These are phyloP conservation scores for Hanseniaspora mollemarum DNA, from an alignment of 805 yeast genomes.

Conservation along the genomic window DNA sequence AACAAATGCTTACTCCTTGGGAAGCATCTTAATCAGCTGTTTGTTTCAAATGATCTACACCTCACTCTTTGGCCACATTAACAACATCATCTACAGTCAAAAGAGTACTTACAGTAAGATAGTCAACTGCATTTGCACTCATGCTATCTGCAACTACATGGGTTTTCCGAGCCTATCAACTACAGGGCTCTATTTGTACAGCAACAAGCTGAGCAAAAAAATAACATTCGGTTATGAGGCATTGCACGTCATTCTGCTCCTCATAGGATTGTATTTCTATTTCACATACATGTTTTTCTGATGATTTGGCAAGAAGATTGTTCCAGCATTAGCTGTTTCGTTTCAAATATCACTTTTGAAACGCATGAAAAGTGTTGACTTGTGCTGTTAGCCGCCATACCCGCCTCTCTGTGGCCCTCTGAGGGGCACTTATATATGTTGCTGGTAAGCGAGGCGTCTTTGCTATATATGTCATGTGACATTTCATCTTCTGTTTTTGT, in stretches of 20 bases:
- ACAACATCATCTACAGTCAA: slow-evolving; percentile 25
- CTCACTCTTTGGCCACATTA: slow-evolving; percentile 27
- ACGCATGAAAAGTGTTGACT: too few relatives aligned
- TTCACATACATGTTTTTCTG: slow-evolving; percentile 1
- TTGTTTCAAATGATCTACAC: slow-evolving; percentile 26
- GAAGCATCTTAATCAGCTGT: slow-evolving; percentile 21
- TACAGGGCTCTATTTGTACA: slow-evolving; percentile 3
- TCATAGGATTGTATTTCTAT: slow-evolving; percentile 1
- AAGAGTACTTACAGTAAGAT: slow-evolving; percentile 25
- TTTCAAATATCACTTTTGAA: too few relatives aligned
- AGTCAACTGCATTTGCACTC: slow-evolving; percentile 26
- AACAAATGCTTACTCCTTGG: slow-evolving; percentile 13
- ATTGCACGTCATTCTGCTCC: not conserved
- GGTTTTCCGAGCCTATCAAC: slow-evolving; percentile 24
- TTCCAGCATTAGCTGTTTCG: too few relatives aligned
- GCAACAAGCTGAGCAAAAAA: not conserved
- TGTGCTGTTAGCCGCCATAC: too few relatives aligned
- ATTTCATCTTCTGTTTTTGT: too few relatives aligned
- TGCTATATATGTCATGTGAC: too few relatives aligned
- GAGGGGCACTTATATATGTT: too few relatives aligned
- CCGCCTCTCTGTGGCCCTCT: too few relatives aligned
- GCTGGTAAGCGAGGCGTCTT: too few relatives aligned
- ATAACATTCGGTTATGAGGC: not conserved
- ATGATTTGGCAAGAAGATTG: too few relatives aligned
- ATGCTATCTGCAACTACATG: slow-evolving; percentile 26